Evolutionary conservation across 2,329 filamentous ascomycete genomes (phyloP).

Genomic region (Coniochaeta prunicola): DNA sequence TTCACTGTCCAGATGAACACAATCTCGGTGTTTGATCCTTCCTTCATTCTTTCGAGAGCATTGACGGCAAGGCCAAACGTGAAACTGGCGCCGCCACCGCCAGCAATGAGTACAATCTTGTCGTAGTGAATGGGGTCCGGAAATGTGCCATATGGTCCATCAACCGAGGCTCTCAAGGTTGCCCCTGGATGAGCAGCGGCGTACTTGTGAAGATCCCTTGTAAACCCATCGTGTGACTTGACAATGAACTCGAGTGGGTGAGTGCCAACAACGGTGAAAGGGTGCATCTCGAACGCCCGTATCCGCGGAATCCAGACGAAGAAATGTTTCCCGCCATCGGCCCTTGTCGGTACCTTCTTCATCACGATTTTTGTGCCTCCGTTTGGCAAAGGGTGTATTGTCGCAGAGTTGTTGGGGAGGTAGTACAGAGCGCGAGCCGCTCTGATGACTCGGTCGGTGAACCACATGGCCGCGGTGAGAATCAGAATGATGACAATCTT

Average conservation of each 20-base stretch:
- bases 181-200: conserved; percentile 41
- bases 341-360: conserved; percentile 36
- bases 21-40: conserved; percentile 28
- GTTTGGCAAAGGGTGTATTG: conserved; percentile 43
- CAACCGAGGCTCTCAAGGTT: conserved; percentile 42
- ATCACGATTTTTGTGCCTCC: conserved; percentile 49
- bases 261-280: conserved; percentile 52
- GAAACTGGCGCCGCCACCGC: conserved; percentile 55
- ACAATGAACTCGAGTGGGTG: conserved; percentile 52
- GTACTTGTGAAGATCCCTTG: conserved; percentile 43
- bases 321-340: conserved; percentile 51
- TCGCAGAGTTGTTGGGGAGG: conserved; percentile 43
- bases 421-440: conserved; percentile 33
- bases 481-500: conserved; percentile 34
- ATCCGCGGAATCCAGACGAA: conserved; percentile 58
- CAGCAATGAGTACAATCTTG: conserved; percentile 51
- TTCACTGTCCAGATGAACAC: conserved; percentile 43
- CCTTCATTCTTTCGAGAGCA: conserved; percentile 33
- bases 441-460: conserved; percentile 41
- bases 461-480: conserved; percentile 39
- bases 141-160: conserved; percentile 52
- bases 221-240: conserved; percentile 52
- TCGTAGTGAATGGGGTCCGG: conserved; percentile 45
- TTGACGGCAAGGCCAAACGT: conserved; percentile 41
- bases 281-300: conserved; percentile 51